Base-by-base conservation (phyloP, 768 basidiomycete species). In the Lactarius akahatsu region DNA sequence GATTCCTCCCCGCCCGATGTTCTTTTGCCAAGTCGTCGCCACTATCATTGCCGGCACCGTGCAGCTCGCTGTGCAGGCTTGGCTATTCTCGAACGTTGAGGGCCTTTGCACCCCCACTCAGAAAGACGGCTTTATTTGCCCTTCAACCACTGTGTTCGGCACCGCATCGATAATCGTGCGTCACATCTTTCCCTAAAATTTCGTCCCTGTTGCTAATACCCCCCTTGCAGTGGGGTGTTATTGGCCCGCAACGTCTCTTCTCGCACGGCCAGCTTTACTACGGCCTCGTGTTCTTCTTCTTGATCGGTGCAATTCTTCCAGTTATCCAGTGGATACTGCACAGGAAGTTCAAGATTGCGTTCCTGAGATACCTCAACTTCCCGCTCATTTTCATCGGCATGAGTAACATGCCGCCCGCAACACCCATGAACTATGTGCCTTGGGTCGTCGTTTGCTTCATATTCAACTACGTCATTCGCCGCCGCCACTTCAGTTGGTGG, bases 1-100 rank as follows among this genome's bases (percentile, higher is more conserved):
- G 85, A 87, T 89, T 75, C 86, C 89, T 10, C 90, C 89, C 3
- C 81, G 85, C 5, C 71, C 82, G 54, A 91, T 91, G 85, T 94
- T 94, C 78, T 80, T 75, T 74, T 80, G 79, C n/a, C 90, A 92
- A 74, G 82, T 90, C 30, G 16, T 70, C 82, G 65, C 65, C 26
- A 61, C 59, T n/a, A 54, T 64, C 13, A 73, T 90, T 50, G 84
- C 87, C 0, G 88, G 85, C 41, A 89, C 88, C 3, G 83, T 84
- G 20, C 88, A 89, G 71, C 78, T 89, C 9, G 85, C 81, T 8
- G 86, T 89, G 2, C 87, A 88, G 71, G 73, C 85, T 9, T 89
- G 76, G 76, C 71, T 75, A 54, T 62, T 73, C 72, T 43, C 20
- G n/a, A 64, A 68, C n/a, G 61, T 68, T 8, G 43, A 47, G 20